Conservation (phyloP, 345 rosid genomes). For the Garcia nutans region DNA sequence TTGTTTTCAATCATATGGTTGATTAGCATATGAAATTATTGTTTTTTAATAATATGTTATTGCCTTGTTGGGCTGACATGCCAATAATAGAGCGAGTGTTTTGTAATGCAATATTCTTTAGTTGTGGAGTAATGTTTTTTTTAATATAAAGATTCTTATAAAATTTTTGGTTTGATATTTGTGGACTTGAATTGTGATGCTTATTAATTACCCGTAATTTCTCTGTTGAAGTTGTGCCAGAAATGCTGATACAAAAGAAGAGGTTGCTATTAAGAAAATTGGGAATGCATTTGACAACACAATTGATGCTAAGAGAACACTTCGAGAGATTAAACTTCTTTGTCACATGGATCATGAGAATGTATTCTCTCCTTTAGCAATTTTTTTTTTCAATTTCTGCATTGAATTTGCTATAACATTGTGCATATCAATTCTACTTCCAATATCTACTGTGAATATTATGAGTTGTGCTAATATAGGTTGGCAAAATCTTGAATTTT, state of each 20-base stretch:
- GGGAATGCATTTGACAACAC: constrained; percentile 59
- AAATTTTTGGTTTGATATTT: background rate
- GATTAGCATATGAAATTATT: too few species aligned
- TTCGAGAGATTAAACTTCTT: constrained; percentile 91
- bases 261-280: constrained; percentile 29
- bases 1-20: too few species aligned
- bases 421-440: background rate
- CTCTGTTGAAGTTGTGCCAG: constrained; percentile 19
- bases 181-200: background rate
- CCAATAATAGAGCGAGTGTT: too few species aligned
- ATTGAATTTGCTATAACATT: background rate
- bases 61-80: too few species aligned
- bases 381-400: background rate
- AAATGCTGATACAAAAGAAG: constrained; percentile 28
- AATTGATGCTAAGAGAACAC: constrained; percentile 84
- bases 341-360: constrained; percentile 90
- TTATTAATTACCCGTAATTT: background rate
- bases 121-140: too few species aligned
- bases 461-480: too few species aligned
- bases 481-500: background rate
- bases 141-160: background rate
- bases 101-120: too few species aligned
- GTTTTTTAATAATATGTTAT: too few species aligned
- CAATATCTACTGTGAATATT: too few species aligned
- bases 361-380: constrained; percentile 28